Evolutionary conservation across 2,329 filamentous ascomycete species (phyloP).

Genomic region (Colletotrichum incanum): DNA sequence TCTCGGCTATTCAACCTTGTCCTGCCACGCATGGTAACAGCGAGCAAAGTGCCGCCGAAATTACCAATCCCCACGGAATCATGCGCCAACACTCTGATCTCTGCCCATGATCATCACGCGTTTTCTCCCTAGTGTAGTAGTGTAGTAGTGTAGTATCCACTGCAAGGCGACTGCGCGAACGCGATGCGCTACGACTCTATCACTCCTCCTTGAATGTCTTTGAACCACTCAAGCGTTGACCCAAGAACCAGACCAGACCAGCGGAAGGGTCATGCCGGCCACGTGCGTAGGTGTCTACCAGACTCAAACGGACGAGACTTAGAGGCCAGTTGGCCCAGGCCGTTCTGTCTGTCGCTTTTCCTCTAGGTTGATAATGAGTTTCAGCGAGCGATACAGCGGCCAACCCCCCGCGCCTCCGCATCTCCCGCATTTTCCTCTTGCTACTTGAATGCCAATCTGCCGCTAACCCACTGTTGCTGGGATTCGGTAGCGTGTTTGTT

Average conservation of each 20-base stretch:
- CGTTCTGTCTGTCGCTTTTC: background rate
- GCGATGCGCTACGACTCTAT: background rate
- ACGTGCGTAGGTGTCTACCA: conserved; percentile 2
- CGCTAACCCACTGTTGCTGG: conserved; percentile 22
- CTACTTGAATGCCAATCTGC: conserved; percentile 19
- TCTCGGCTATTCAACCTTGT: conserved; percentile 39
- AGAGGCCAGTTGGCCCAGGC: background rate
- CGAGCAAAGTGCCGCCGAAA: conserved; percentile 40
- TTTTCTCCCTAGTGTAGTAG: background rate
- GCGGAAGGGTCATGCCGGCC: background rate
- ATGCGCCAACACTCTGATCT: conserved; percentile 17
- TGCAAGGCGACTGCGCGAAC: background rate
- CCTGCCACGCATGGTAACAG: conserved; percentile 32
- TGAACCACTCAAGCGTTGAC: background rate
- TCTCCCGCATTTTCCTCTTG: conserved; percentile 29
- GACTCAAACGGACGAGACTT: background rate
- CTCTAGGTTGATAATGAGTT: conserved; percentile 8
- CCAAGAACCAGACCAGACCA: background rate
- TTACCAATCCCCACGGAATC: conserved; percentile 36
- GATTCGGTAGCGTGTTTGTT: conserved; percentile 1
- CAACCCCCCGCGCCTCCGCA: conserved; percentile 39
- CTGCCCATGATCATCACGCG: conserved; percentile 4
- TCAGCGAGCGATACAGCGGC: conserved; percentile 39
- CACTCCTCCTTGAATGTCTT: background rate
- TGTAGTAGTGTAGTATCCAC: background rate